Evolutionary conservation across 2,329 filamentous ascomycete species (phyloP).

Genomic region (Talaromyces sp.): DNA sequence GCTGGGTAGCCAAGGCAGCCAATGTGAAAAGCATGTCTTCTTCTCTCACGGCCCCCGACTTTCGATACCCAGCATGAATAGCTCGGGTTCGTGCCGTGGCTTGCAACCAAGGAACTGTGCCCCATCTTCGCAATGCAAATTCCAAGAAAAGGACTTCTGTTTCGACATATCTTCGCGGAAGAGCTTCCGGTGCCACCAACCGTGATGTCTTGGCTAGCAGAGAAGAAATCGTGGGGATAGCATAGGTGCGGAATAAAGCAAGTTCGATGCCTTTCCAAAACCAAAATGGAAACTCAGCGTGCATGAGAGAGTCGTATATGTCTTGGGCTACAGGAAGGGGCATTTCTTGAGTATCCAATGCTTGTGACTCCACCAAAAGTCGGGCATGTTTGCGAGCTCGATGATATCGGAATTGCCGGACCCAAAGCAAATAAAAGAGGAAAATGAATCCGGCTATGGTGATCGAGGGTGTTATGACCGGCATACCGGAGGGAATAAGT

Average conservation of each 20-base stretch:
- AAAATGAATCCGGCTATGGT: background rate
- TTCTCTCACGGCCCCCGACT: slow-evolving; percentile 55
- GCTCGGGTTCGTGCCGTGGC: slow-evolving; percentile 61
- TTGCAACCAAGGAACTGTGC: slow-evolving; percentile 40
- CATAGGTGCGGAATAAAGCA: slow-evolving; percentile 57
- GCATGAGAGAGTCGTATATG: background rate
- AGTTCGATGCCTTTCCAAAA: slow-evolving; percentile 51
- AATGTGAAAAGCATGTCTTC: slow-evolving; percentile 63
- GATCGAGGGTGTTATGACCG: background rate
- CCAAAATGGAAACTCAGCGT: slow-evolving; percentile 51
- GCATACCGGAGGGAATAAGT: background rate
- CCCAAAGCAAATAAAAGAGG: background rate
- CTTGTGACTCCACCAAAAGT: background rate
- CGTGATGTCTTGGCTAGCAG: slow-evolving; percentile 48
- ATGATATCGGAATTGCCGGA: background rate
- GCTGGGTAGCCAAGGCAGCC: slow-evolving; percentile 61
- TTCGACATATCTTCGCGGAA: slow-evolving; percentile 49
- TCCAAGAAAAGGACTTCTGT: slow-evolving; percentile 48
- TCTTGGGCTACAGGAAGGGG: background rate
- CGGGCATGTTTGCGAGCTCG: background rate
- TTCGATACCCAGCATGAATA: slow-evolving; percentile 55
- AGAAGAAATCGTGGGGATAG: slow-evolving; percentile 51
- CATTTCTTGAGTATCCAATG: background rate
- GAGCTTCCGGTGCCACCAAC: slow-evolving; percentile 33
- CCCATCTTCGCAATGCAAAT: slow-evolving; percentile 40